Percentiles rank a stretch among this genome's conserved stretches.
Evolutionary conservation across 352 stramenopile genomes (phyloP).

Genomic region (Phytophthora capsici): DNA sequence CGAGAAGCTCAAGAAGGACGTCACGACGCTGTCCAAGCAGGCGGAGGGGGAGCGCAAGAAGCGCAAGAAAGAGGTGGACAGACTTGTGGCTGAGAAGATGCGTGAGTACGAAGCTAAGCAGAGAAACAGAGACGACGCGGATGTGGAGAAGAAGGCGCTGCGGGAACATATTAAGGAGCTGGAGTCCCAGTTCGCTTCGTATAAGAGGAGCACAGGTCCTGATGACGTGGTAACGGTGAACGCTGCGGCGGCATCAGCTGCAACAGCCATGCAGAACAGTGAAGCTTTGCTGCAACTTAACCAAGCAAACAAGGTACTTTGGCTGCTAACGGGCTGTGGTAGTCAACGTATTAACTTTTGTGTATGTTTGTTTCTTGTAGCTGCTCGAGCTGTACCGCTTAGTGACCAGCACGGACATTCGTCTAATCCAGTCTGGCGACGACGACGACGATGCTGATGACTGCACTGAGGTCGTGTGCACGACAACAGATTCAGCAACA

Average conservation of each 20-base stretch:
- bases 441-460: conserved; percentile 58
- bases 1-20: conserved; percentile 70
- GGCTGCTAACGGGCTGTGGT: not conserved
- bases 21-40: conserved; percentile 61
- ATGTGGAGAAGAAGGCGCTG: conserved; percentile 48
- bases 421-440: conserved; percentile 64
- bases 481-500: conserved; percentile 66
- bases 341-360: too few species aligned
- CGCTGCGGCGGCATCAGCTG: conserved; percentile 31
- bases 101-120: conserved; percentile 45
- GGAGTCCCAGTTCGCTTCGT: conserved; percentile 58
- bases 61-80: conserved; percentile 53
- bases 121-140: conserved; percentile 31
- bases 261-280: conserved; percentile 46
- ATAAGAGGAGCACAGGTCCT: conserved; percentile 49
- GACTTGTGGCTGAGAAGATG: conserved; percentile 55
- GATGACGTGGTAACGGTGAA: conserved; percentile 50
- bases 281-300: conserved; percentile 61
- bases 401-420: conserved; percentile 80
- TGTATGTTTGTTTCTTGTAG: conserved; percentile 41
- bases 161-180: conserved; percentile 58
- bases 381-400: conserved; percentile 81
- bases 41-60: conserved; percentile 55
- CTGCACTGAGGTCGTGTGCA: conserved; percentile 75
- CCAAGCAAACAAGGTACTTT: conserved; percentile 73